Evolutionary conservation across 2,329 filamentous ascomycete genomes (phyloP), one percentile per base, ranked within the genome.

Genomic region (Fusarium redolens): DNA sequence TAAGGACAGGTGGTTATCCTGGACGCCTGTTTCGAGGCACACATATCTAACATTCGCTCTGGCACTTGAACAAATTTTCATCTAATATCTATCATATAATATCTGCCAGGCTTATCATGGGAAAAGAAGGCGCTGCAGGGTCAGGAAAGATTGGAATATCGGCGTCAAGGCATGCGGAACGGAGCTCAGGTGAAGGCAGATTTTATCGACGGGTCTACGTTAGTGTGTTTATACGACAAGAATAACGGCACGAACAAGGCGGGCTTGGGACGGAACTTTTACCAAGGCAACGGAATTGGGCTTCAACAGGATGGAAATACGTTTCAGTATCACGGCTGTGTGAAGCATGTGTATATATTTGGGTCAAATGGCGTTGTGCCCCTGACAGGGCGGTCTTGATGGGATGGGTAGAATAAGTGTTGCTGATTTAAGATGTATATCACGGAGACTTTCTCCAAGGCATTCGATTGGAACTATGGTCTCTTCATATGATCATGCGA

Each of bases 151-250:
- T 61, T 68, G 67, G 65, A 47, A 52, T 62, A 71, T 69, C 44
- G 75, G 75, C 75, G 75, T 76, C 75, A 69, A 48, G 66, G 73
- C 57, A 63, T 40, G 33, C 48, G 33, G 57, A 54, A 28, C 18
- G 20, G 47, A 40, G 33, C 45, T 66, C 63, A 41, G 59, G 37
- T 50, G 28, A 31, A 30, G 31, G 15, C 22, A 35, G 41, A 50
- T 17, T 20, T 25, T 35, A 47, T n/a, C 25, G 45, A 38, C 38
- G 47, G 69, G 11, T 60, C 44, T 69, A 33, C 48, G 50, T 61
- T 40, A 38, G 18, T 44, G 37, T 69, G 58, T 69, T 68, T 61
- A 44, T 61, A 64, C 25, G 68, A 58, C 61, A 61, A 69, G 28
- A 58, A 58, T 51, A 61, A 52, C 47, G 52, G 58, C 69, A 51